A percentile compares a stretch with the other conserved stretches of the same genome.
These are phyloP conservation scores for Papilionanthe hybrid DNA, from an alignment of 116 monocot genomes.

Conservation along the genomic window DNA sequence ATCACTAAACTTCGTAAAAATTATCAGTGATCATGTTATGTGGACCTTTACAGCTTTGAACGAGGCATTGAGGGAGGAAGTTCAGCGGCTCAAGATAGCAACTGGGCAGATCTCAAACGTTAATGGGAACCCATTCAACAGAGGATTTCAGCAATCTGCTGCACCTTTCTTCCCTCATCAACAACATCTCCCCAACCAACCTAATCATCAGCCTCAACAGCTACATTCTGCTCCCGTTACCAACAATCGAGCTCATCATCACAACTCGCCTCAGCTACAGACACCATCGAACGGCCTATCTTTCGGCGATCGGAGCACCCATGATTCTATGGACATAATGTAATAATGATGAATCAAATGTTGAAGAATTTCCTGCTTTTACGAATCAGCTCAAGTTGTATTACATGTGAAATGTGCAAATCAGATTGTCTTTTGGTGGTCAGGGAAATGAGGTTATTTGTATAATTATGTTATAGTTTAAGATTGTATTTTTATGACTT, in stretches of 20 bases:
- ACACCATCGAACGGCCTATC: background rate
- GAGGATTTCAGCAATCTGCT: constrained; percentile 10
- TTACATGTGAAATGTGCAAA: constrained; percentile 2
- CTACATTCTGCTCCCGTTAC: constrained; percentile 1
- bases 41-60: constrained; percentile 52
- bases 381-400: background rate
- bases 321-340: constrained; percentile 27
- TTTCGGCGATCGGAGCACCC: background rate
- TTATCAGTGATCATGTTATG: background rate
- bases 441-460: background rate
- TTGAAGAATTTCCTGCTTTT: background rate
- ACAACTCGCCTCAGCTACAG: background rate
- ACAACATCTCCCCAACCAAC: background rate
- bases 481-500: background rate
- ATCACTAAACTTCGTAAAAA: too few relatives aligned
- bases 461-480: background rate
- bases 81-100: constrained; percentile 76
- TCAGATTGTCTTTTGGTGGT: background rate
- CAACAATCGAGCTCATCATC: constrained; percentile 4
- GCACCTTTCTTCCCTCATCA: constrained; percentile 12
- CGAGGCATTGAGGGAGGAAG: constrained; percentile 74
- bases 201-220: constrained; percentile 22
- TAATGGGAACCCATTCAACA: constrained; percentile 19
- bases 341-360: background rate
- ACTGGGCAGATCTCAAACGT: constrained; percentile 50